Conservation (phyloP, 352 stramenopile genomes). For the Globisporangium abappressorium region DNA sequence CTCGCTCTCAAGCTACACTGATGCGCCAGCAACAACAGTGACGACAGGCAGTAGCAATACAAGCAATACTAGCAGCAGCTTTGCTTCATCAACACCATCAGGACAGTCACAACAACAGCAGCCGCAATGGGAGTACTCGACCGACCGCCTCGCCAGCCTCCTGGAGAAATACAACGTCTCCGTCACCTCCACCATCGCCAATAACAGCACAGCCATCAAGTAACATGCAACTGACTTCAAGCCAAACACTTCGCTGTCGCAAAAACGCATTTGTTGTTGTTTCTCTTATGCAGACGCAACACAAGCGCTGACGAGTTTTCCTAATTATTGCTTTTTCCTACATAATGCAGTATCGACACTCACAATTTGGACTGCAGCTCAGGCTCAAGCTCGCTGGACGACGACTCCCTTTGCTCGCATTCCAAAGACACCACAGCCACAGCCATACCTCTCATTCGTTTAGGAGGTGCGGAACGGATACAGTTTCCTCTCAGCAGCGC, state of each 20-base stretch:
- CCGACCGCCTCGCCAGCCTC: conserved; percentile 50
- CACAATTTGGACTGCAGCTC: conserved; percentile 11
- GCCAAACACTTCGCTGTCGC: not conserved
- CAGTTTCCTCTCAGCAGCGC: not conserved
- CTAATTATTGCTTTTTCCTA: not conserved
- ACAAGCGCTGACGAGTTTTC: not conserved
- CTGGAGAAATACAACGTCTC: conserved; percentile 72
- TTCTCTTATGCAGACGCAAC: not conserved
- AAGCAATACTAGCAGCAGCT: not conserved
- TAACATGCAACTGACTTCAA: not conserved
- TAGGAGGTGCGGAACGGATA: conserved; percentile 1
- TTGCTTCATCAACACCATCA: not conserved
- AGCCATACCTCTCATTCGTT: not conserved
- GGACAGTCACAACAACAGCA: conserved; percentile 11
- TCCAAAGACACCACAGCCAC: not conserved
- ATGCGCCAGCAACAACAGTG: not conserved
- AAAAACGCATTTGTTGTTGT: not conserved
- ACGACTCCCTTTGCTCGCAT: not conserved
- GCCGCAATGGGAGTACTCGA: conserved; percentile 47
- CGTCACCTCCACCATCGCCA: conserved; percentile 18
- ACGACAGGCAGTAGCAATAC: not conserved
- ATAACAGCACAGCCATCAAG: not conserved
- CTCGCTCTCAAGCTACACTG: not conserved
- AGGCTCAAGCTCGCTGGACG: not conserved
- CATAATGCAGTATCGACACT: conserved; percentile 1